Conservation (phyloP, 2,329 filamentous ascomycete genomes). For the Colletotrichum viniferum region DNA sequence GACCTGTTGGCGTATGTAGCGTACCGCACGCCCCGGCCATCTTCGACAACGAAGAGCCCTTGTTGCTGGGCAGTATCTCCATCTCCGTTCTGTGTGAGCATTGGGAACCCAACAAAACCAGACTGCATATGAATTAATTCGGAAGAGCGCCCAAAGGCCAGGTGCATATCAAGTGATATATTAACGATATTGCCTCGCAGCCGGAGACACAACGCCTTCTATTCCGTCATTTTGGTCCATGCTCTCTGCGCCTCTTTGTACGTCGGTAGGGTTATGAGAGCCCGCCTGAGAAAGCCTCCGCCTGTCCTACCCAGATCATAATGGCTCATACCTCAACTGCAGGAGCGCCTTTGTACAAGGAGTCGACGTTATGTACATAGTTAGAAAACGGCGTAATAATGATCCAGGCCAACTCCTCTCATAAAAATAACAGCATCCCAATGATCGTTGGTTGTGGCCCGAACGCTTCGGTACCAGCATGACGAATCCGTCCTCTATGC, state of each 20-base stretch:
- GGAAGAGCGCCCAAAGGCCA: neutral
- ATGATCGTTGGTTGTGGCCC: neutral
- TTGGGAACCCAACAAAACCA: neutral
- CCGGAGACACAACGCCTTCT: neutral
- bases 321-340: neutral
- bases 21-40: neutral
- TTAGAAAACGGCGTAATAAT: neutral
- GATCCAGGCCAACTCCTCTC: neutral
- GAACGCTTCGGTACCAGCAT: conserved; percentile 18
- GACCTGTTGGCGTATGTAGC: neutral
- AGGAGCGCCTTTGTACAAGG: neutral
- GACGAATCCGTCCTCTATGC: conserved; percentile 12
- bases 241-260: neutral
- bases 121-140: neutral
- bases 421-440: neutral
- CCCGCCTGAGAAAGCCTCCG: neutral
- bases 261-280: neutral
- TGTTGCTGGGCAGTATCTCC: neutral
- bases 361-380: neutral
- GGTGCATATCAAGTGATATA: neutral
- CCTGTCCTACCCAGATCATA: neutral
- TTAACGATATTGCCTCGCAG: neutral
- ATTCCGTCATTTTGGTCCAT: neutral
- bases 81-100: neutral
- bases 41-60: neutral